These are phyloP conservation scores for Ceratocystiopsis brevicomis DNA, from an alignment of 2,329 filamentous ascomycete species.

Conservation along the genomic window DNA sequence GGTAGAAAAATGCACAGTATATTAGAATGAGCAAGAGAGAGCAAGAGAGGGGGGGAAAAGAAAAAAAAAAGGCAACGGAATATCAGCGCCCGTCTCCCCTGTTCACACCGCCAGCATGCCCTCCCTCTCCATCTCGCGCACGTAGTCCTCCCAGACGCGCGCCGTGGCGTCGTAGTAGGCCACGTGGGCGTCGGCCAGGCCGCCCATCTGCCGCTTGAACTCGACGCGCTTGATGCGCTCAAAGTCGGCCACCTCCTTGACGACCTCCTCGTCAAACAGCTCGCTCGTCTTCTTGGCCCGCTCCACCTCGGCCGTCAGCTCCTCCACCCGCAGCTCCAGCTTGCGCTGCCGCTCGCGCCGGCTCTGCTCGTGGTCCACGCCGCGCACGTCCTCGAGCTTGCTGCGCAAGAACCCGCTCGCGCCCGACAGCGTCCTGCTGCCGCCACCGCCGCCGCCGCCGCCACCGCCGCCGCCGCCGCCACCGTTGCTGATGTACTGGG, in stretches of 20 bases:
- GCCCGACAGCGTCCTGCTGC: conserved; percentile 35
- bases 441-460: conserved; percentile 5
- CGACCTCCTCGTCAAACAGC: conserved; percentile 89
- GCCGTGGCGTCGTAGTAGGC: conserved; percentile 67
- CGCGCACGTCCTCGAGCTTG: conserved; percentile 91
- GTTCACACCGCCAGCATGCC: conserved; percentile 17
- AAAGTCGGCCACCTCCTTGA: conserved; percentile 83
- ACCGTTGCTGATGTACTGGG: conserved; percentile 3
- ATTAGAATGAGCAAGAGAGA: not conserved
- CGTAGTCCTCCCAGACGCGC: conserved; percentile 73
- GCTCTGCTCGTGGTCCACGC: conserved; percentile 87
- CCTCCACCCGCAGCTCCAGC: conserved; percentile 80
- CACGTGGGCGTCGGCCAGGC: conserved; percentile 67
- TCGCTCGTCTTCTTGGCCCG: conserved; percentile 70
- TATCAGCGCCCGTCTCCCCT: too few species aligned
- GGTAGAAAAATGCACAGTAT: not conserved
- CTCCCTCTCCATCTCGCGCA: conserved; percentile 70
- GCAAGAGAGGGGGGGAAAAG: too few species aligned
- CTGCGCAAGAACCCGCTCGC: conserved; percentile 74
- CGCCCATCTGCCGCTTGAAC: conserved; percentile 72
- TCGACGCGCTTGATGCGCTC: conserved; percentile 91
- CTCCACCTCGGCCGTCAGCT: conserved; percentile 78
- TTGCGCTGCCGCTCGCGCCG: conserved; percentile 74
- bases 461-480: too few species aligned
- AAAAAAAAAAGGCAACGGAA: not conserved